Conservation (phyloP, 176 grass and related monocot genomes). For the Pharus latifolius region DNA sequence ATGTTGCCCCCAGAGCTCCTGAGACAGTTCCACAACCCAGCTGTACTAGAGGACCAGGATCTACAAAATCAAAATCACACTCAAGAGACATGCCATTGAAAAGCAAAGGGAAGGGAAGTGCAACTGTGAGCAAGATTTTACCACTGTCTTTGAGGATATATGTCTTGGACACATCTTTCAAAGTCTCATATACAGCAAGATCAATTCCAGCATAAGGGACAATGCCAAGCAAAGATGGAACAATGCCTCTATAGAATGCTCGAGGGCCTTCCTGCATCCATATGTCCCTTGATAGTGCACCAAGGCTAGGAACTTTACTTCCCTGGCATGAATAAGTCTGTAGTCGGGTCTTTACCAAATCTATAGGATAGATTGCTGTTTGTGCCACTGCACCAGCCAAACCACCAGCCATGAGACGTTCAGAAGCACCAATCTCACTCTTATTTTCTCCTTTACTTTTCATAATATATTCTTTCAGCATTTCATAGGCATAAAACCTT, state of each 20-base stretch:
- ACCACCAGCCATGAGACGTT: slow-evolving; percentile 80
- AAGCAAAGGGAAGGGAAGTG: not conserved
- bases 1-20: slow-evolving; percentile 80
- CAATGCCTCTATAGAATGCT: slow-evolving; percentile 81
- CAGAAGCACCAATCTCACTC: slow-evolving; percentile 67
- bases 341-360: slow-evolving; percentile 86
- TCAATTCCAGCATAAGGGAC: slow-evolving; percentile 90
- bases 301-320: slow-evolving; percentile 76
- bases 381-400: slow-evolving; percentile 90
- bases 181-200: slow-evolving; percentile 87
- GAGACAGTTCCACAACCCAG: slow-evolving; percentile 85
- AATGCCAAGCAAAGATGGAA: slow-evolving; percentile 94
- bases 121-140: slow-evolving; percentile 19
- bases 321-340: slow-evolving; percentile 64
- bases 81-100: slow-evolving; percentile 11
- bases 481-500: slow-evolving; percentile 91
- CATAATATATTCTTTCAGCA: slow-evolving; percentile 81
- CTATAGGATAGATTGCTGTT: slow-evolving; percentile 83
- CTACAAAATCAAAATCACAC: slow-evolving; percentile 33
- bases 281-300: slow-evolving; percentile 61
- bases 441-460: slow-evolving; percentile 76
- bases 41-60: slow-evolving; percentile 89
- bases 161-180: slow-evolving; percentile 85
- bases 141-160: slow-evolving; percentile 81
- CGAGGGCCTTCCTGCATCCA: slow-evolving; percentile 75